Percentiles rank a stretch among this genome's conserved stretches.
Evolutionary conservation across 805 yeast species (phyloP).

Genomic region (Spathaspora passalidarum): DNA sequence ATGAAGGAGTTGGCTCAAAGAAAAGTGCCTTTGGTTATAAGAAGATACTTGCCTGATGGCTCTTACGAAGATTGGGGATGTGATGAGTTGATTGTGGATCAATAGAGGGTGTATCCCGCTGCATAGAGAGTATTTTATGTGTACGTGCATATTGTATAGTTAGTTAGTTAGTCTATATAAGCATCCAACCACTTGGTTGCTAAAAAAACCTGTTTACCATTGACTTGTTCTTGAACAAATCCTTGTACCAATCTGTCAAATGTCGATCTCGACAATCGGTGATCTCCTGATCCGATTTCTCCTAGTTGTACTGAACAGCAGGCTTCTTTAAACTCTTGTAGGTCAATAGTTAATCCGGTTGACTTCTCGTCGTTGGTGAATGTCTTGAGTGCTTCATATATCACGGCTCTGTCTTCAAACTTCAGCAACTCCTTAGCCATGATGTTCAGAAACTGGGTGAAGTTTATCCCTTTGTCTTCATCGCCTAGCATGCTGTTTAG

Average conservation of each 20-base stretch:
- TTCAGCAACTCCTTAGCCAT: slow-evolving; percentile 55
- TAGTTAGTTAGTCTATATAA: slow-evolving; percentile 31
- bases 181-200: slow-evolving; percentile 63
- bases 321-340: slow-evolving; percentile 47
- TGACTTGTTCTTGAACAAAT: slow-evolving; percentile 54
- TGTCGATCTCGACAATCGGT: slow-evolving; percentile 38
- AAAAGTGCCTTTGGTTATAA: slow-evolving; percentile 90
- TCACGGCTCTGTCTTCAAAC: slow-evolving; percentile 48
- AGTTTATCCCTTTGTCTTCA: slow-evolving; percentile 40
- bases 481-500: slow-evolving; percentile 49
- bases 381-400: slow-evolving; percentile 57
- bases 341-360: slow-evolving; percentile 44
- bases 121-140: not conserved
- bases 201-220: slow-evolving; percentile 57
- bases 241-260: slow-evolving; percentile 51
- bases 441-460: slow-evolving; percentile 62
- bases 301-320: slow-evolving; percentile 45
- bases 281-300: slow-evolving; percentile 46
- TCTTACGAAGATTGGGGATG: slow-evolving; percentile 98
- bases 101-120: slow-evolving; percentile 25
- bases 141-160: not conserved
- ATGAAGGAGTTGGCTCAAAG: slow-evolving; percentile 94
- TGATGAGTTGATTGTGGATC: slow-evolving; percentile 92
- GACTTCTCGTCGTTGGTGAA: slow-evolving; percentile 33
- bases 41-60: slow-evolving; percentile 97